Conservation (phyloP, 2,329 filamentous ascomycete genomes). For the Botryotinia convoluta region DNA sequence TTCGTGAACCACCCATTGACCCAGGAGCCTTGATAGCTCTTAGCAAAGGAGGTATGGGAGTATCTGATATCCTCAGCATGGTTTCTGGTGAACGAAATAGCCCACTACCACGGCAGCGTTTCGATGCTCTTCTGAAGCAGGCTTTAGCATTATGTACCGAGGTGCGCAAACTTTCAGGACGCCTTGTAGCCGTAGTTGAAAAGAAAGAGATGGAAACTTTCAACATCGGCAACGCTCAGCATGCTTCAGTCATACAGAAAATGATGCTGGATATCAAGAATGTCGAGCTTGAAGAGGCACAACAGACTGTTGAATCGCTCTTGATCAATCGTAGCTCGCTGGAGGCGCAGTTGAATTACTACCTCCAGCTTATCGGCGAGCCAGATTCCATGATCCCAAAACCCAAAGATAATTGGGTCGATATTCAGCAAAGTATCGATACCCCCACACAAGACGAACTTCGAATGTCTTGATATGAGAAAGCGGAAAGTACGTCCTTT, state of each 20-base stretch:
- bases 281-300: constrained; percentile 1
- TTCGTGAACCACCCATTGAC: background rate
- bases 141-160: background rate
- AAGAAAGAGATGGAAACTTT: background rate
- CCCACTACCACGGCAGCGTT: background rate
- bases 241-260: background rate
- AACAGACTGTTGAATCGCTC: constrained; percentile 6
- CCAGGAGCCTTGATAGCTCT: background rate
- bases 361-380: constrained; percentile 3
- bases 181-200: background rate
- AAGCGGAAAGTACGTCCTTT: background rate
- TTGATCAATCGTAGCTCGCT: background rate
- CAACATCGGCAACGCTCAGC: background rate
- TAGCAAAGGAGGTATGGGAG: background rate
- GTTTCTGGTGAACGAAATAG: background rate
- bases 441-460: background rate
- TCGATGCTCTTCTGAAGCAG: background rate
- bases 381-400: background rate
- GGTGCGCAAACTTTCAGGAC: background rate
- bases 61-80: background rate
- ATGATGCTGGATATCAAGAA: constrained; percentile 11
- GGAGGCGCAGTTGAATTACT: constrained; percentile 4
- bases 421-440: background rate
- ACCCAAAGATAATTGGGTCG: background rate
- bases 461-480: constrained; percentile 8